phyloP scores from a whole-genome alignment of 306 rosid species.

The Fragaria nilgerrensis region DNA sequence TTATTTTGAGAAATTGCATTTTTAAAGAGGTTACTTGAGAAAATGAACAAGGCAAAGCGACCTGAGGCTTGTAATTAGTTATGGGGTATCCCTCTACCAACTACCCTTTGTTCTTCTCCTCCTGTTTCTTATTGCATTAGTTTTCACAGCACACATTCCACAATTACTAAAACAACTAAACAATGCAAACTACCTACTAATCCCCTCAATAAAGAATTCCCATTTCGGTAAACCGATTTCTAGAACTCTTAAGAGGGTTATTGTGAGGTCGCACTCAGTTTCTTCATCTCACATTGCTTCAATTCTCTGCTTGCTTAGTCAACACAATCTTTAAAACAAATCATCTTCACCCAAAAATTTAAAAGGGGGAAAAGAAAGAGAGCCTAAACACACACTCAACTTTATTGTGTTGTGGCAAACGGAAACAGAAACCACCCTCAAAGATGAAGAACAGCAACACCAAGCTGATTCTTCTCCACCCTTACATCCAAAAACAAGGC shows the following conservation, averaged over 20 bases:
- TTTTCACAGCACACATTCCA: not conserved
- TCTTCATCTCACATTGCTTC: slow-evolving; percentile 39
- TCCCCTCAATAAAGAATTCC: slow-evolving; percentile 1
- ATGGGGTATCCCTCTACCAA: slow-evolving; percentile 47
- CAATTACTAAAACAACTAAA: not conserved
- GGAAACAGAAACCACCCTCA: not conserved
- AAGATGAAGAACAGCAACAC: slow-evolving; percentile 75
- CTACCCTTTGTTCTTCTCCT: slow-evolving; percentile 9
- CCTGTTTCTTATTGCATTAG: not conserved
- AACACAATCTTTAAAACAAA: slow-evolving; percentile 50
- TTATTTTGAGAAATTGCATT: slow-evolving; percentile 40
- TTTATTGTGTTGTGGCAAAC: not conserved
- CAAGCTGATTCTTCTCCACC: slow-evolving; percentile 93
- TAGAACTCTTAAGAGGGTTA: slow-evolving; percentile 28
- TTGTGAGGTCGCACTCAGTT: slow-evolving; percentile 50
- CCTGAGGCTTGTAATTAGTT: slow-evolving; percentile 79
- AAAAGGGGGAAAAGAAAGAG: not conserved
- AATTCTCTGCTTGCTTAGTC: slow-evolving; percentile 35
- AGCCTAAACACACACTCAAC: not conserved
- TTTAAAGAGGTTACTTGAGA: slow-evolving; percentile 61
- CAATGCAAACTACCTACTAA: not conserved
- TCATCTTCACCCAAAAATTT: slow-evolving; percentile 23
- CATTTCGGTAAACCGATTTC: slow-evolving; percentile 9
- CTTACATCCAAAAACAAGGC: slow-evolving; percentile 95
- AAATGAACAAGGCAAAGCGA: slow-evolving; percentile 77